These are phyloP conservation scores for Septoria linicola DNA, from an alignment of 2,329 filamentous ascomycete genomes.

Conservation along the genomic window DNA sequence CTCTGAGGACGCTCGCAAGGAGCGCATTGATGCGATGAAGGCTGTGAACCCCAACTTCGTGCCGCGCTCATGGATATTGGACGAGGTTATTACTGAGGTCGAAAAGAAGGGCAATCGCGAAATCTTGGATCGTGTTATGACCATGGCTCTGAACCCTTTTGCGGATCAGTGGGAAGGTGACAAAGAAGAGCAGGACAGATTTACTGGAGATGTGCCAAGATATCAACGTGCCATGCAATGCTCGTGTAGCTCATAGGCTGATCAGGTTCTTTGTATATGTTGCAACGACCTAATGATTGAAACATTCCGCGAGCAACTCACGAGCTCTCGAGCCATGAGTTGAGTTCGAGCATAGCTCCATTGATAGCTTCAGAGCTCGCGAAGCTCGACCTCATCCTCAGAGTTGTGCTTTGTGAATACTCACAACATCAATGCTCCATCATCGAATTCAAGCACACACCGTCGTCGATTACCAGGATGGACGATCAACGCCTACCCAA, in stretches of 20 bases:
- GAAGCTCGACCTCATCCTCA: no score
- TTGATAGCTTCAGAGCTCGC: no score
- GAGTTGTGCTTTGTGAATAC: no score
- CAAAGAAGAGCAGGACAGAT: slow-evolving; percentile 73
- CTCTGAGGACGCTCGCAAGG: slow-evolving; percentile 54
- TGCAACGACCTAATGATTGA: no score
- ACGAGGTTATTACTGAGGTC: slow-evolving; percentile 86
- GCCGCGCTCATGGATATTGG: slow-evolving; percentile 85
- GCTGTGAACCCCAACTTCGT: slow-evolving; percentile 89
- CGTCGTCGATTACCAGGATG: no score
- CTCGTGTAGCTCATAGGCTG: slow-evolving; percentile 78
- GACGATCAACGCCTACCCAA: slow-evolving; percentile 1
- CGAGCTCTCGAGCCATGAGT: no score
- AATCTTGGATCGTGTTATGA: slow-evolving; percentile 73
- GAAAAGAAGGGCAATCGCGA: slow-evolving; percentile 80
- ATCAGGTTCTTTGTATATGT: not conserved
- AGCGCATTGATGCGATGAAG: slow-evolving; percentile 73
- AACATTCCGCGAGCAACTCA: no score
- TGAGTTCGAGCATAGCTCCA: no score
- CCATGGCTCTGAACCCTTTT: slow-evolving; percentile 81
- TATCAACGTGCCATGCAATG: slow-evolving; percentile 82
- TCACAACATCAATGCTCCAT: no score
- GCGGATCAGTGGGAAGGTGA: slow-evolving; percentile 71
- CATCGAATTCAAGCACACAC: no score
- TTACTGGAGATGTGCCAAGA: slow-evolving; percentile 81